Conservation (phyloP, 306 rosid species). For the Mimosa pudica region DNA sequence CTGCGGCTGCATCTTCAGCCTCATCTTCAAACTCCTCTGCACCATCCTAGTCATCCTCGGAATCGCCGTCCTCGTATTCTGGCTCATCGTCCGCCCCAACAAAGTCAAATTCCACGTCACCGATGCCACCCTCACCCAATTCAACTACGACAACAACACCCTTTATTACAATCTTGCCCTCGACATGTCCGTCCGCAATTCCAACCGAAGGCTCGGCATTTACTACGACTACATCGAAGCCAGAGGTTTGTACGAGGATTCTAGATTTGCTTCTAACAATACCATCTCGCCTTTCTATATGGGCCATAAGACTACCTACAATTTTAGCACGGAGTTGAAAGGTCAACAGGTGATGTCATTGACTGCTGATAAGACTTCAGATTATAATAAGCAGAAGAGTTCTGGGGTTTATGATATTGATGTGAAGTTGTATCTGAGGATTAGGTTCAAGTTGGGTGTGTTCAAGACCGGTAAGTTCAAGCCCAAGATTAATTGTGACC, state of each 20-base stretch:
- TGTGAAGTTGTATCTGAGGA: slow-evolving; percentile 39
- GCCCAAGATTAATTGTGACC: slow-evolving; percentile 52
- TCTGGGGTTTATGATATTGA: slow-evolving; percentile 44
- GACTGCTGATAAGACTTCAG: background rate
- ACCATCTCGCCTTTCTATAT: slow-evolving; percentile 44
- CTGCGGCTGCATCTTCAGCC: slow-evolving; percentile 31
- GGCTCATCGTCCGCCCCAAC: slow-evolving; percentile 59
- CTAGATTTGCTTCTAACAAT: slow-evolving; percentile 22
- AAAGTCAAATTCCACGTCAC: slow-evolving; percentile 48
- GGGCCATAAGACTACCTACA: slow-evolving; percentile 45
- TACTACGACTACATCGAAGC: slow-evolving; percentile 59
- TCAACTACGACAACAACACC: slow-evolving; percentile 40
- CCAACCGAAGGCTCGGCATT: slow-evolving; percentile 52
- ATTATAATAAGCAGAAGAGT: slow-evolving; percentile 32
- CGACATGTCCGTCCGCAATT: slow-evolving; percentile 61
- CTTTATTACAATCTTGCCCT: slow-evolving; percentile 52
- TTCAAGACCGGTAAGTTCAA: slow-evolving; percentile 42
- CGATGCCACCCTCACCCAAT: slow-evolving; percentile 55
- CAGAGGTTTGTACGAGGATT: slow-evolving; percentile 46
- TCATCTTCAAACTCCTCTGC: slow-evolving; percentile 42
- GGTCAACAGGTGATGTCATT: slow-evolving; percentile 31
- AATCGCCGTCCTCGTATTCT: slow-evolving; percentile 42
- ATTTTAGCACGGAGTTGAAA: slow-evolving; percentile 23
- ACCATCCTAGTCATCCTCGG: slow-evolving; percentile 35
- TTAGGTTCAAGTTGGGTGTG: slow-evolving; percentile 44